These are phyloP conservation scores for Tremellales sp. DNA, from an alignment of 1,284 basidiomycete species.

Conservation along the genomic window DNA sequence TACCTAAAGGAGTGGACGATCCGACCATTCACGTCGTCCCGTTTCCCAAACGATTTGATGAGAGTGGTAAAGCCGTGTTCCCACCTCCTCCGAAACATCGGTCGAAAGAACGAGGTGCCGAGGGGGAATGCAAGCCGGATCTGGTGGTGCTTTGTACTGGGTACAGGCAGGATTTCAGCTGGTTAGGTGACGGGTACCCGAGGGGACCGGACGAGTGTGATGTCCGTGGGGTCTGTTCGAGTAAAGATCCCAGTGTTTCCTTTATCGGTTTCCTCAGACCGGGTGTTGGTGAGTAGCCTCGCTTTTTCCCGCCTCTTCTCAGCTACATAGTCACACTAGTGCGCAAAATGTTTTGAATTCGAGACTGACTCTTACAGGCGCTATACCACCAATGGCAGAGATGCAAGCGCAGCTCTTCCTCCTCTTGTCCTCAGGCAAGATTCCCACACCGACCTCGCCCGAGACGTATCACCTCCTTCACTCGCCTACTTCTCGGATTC, in stretches of 20 bases:
- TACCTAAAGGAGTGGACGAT: constrained; percentile 51
- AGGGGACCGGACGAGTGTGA: constrained; percentile 54
- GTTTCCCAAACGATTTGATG: constrained; percentile 55
- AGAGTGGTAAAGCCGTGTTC: constrained; percentile 55
- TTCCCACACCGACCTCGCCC: constrained; percentile 52
- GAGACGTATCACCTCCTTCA: constrained; percentile 61
- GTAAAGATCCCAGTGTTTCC: constrained; percentile 55
- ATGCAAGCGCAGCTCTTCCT: constrained; percentile 64
- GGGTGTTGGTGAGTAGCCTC: constrained; percentile 17
- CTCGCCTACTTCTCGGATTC: constrained; percentile 56
- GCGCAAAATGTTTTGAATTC: background rate
- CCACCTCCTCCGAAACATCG: constrained; percentile 41
- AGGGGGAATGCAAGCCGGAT: constrained; percentile 32
- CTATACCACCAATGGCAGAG: constrained; percentile 64
- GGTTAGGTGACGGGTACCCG: constrained; percentile 55
- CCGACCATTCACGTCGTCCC: constrained; percentile 60
- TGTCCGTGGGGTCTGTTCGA: constrained; percentile 55
- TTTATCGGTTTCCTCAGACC: constrained; percentile 64
- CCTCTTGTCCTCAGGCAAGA: constrained; percentile 52
- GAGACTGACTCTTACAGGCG: constrained; percentile 44
- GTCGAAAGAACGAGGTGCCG: constrained; percentile 35
- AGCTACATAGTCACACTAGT: background rate
- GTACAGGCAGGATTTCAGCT: constrained; percentile 51
- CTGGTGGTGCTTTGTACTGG: constrained; percentile 53
- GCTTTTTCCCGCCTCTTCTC: too few relatives aligned